Evolutionary conservation across 768 basidiomycete species (phyloP).

Genomic region (Nidularia sp.): DNA sequence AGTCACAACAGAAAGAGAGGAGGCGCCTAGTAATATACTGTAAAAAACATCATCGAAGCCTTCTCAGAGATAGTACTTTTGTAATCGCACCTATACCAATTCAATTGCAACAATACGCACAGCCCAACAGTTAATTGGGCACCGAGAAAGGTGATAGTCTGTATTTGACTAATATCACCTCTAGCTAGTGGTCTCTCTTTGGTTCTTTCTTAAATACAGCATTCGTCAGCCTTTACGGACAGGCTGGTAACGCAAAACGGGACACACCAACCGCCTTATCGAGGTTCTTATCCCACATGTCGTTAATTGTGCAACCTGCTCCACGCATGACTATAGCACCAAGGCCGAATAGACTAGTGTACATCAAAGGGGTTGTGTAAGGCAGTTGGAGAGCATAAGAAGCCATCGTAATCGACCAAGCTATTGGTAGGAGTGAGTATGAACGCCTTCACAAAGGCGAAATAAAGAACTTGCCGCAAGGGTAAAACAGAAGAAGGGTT

Average conservation of each 20-base stretch:
- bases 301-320: conserved; percentile 98
- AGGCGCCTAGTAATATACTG: conserved; percentile 89
- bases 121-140: conserved; percentile 80
- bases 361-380: conserved; percentile 63
- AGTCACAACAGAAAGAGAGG: conserved; percentile 82
- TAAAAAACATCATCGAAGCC: not conserved
- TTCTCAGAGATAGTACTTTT: not conserved
- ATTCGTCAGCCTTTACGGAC: not conserved
- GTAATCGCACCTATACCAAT: conserved; percentile 86
- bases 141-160: conserved; percentile 80
- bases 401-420: conserved; percentile 98
- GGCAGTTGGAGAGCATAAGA: conserved; percentile 75
- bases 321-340: conserved; percentile 96
- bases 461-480: conserved; percentile 67
- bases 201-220: conserved; percentile 61
- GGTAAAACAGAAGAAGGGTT: conserved; percentile 86
- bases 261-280: conserved; percentile 85
- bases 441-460: not conserved
- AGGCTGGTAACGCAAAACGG: not conserved
- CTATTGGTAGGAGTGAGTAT: conserved; percentile 34
- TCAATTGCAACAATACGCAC: conserved; percentile 83
- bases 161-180: conserved; percentile 70
- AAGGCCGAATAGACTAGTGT: conserved; percentile 78
- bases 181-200: conserved; percentile 82
- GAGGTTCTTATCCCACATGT: conserved; percentile 94